Evolutionary conservation across 768 basidiomycete genomes (phyloP).

Genomic region (Lactifluus piperatus): DNA sequence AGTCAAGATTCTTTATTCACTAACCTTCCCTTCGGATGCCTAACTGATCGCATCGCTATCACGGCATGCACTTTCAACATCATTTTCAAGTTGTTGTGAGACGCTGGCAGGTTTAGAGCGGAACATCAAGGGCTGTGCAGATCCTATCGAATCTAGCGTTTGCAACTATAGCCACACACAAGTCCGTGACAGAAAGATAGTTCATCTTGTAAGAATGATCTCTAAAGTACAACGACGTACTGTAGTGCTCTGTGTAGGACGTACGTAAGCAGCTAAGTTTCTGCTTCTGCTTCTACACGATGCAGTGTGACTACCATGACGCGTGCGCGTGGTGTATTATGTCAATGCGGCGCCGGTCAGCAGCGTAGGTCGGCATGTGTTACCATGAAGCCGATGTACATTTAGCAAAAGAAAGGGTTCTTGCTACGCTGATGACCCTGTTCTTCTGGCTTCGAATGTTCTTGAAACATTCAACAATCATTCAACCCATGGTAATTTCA

Average conservation of each 20-base stretch:
- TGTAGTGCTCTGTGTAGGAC: not conserved
- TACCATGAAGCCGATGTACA: too few relatives aligned
- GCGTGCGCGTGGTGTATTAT: too few relatives aligned
- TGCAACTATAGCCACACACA: conserved; percentile 1
- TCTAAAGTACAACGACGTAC: not conserved
- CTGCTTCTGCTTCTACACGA: not conserved
- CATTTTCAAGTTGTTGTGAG: not conserved
- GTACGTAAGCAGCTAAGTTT: conserved; percentile 1
- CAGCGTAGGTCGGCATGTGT: too few relatives aligned
- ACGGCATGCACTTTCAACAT: not conserved
- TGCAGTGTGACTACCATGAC: not conserved
- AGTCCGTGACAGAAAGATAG: not conserved
- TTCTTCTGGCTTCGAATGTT: not conserved
- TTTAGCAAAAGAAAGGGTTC: not conserved
- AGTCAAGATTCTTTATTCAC: not conserved
- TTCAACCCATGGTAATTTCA: not conserved
- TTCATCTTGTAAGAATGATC: not conserved
- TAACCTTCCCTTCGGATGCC: not conserved
- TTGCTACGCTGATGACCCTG: not conserved
- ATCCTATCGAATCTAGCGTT: not conserved
- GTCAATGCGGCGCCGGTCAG: too few relatives aligned
- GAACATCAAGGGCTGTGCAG: not conserved
- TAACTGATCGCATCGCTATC: not conserved
- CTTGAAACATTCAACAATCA: not conserved
- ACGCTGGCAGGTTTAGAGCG: not conserved